Base-by-base conservation (phyloP, 768 basidiomycete genomes). In the Pleurotus pulmonarius region DNA sequence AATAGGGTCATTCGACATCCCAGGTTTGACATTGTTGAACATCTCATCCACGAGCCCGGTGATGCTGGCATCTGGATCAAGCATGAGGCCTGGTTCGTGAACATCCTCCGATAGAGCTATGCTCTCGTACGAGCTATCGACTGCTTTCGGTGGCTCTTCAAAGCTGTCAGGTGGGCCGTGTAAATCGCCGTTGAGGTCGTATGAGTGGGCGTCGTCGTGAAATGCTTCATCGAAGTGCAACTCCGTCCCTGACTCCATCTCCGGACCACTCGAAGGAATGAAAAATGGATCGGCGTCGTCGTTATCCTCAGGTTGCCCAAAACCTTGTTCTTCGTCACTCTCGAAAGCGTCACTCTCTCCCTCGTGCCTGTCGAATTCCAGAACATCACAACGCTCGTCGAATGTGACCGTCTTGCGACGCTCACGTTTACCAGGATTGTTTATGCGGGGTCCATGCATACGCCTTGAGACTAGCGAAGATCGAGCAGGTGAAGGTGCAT, bases 341-440 rank as follows among this genome's bases (percentile, higher is more conserved):
- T 67, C 68, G 37, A 65, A 63, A 8, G 58, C 60, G 37, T 73
- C 68, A 18, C 67, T 67, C 5, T 68, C 60, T 47, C 75, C 76
- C 49, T 88, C 80, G 11, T 82, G 87, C 16, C 78, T 72, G 56
- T 90, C 86, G 65, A 90, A 92, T 64, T 92, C 90, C 26, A 92
- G 69, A 9, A 94, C 90, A 59, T 94, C 91, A 61, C 88, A 90
- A 9, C 83, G 79, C 59, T 90, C 87, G 66, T 87, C 80, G 57
- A 89, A 94, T 1, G 83, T 88, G 24, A 94, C 92, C 0, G 83
- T 92, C 68, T 92, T 93, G 59, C 88, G 70, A 25, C 83, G 77
- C 62, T 82, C 80, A 18, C 83, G 77, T 63, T 64, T 77, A 1
- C 73, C 70, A 49, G 75, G 76, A 22, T 75, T 78, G 54, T 77